Evolutionary conservation across 371 early-diverging fungal genomes (phyloP), one percentile per base, ranked within the genome.

Genomic region (Basidiobolus meristosporus): DNA sequence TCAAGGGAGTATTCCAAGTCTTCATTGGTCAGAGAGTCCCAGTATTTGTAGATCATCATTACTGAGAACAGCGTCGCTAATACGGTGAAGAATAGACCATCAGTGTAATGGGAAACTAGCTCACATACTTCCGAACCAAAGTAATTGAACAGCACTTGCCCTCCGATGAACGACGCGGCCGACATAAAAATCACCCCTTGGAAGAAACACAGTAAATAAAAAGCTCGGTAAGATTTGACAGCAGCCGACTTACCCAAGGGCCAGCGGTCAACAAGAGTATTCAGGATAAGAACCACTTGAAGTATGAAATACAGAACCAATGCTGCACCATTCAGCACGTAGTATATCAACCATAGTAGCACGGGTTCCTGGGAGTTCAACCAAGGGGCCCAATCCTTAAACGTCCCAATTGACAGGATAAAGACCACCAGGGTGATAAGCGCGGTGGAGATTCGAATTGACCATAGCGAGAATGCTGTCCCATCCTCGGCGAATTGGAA

Each of bases 1-100:
- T 75, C 88, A 20, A 96, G 90, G 14, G 81, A 77, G 57, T 91
- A 96, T 64, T 96, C 97, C 22, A 93, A 63, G 54, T 93, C 97
- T 54, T 96, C 97, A 60, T 91, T 92, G 26, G 97, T 93, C 50
- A 96, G 90, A 14, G 82, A 81, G 56, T 96, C 95, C 97, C 97
- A 96, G 65, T 86, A 96, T 63, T 96, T 96, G 72, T 93, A 96
- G 9, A 93, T 85, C 93, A 96, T 95, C 97, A 96, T 93, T 34
- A 96, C 90, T 19, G 81, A 76, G 46, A 96, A 59, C 40, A 96
- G 59, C n/a, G 82, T 85, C 49, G 77, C 82, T 31, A 89, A 83
- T 11, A 80, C 70, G 30, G 87, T 85, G 66, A 92, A 90, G 75
- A 96, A 96, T 45, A 89, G 54, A 16, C 97, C 97, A 57, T 96